Base-by-base conservation (phyloP, 1,139 yeast species). In the Zygosaccharomyces pseudobailii region DNA sequence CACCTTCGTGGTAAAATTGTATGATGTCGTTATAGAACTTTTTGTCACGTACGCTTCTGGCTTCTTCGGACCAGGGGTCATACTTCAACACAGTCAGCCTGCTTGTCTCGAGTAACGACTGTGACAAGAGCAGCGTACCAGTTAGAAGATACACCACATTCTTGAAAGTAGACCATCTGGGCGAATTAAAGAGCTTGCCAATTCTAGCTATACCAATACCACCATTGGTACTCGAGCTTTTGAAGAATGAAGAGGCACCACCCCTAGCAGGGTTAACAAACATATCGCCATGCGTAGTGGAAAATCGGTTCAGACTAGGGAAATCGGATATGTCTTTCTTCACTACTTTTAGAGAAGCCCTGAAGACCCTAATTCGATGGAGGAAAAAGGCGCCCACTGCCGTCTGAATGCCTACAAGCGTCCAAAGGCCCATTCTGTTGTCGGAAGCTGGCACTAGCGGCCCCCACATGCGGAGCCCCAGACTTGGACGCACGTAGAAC, bases 21-120 rank as follows among this genome's bases (percentile, higher is more conserved):
- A 62, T 53, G 7, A 65, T 62, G 47, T 66, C 67, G 47, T 65
- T 65, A 46, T 61, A 66, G 36, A 66, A 62, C 42, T 63, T 61
- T 47, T 66, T 65, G 30, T 65, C 67, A 34, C 69, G 61, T 3
- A 59, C 65, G 20, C 61, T 61, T 45, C 62, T 68, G 2, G 84
- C 82, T 57, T 81, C 86, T 40, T 79, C 84, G 42, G 62, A 70
- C 85, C 86, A 81, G 2, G 87, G 87, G 56, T 82, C 87, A 58
- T 76, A 75, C 3, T 82, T 63, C 31, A 66, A 76, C 6, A 79
- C 55, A 4, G 68, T 55, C 42, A 80, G 57, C 45, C 87, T 65
- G 27, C 76, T 68, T 5, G 72, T 54, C 55, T 81, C 87, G 27
- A 81, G 61, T 6, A 55, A 33, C 0, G 69, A 65, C 44, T 64